A percentile compares a stretch with the other conserved stretches of the same genome.
phyloP scores from a whole-genome alignment of 805 yeast genomes.

The Lachancea mirantina region DNA sequence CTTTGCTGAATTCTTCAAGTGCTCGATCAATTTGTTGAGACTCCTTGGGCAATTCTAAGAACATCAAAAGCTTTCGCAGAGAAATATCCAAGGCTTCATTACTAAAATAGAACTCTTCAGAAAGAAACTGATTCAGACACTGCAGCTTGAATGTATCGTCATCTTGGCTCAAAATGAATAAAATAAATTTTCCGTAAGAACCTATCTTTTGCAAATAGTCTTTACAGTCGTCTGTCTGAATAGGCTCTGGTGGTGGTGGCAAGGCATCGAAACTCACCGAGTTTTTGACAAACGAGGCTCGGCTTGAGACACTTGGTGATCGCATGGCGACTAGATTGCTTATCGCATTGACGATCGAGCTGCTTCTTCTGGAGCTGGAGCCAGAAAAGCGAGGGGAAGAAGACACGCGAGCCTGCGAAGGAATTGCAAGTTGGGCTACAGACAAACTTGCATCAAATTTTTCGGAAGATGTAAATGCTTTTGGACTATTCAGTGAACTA shows the following conservation, averaged over 20 bases:
- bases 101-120: slow-evolving; percentile 39
- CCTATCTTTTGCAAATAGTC: slow-evolving; percentile 24
- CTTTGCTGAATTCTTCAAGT: slow-evolving; percentile 47
- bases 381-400: slow-evolving; percentile 4
- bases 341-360: slow-evolving; percentile 33
- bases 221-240: slow-evolving; percentile 23
- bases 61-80: slow-evolving; percentile 50
- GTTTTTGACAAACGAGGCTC: slow-evolving; percentile 8
- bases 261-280: slow-evolving; percentile 14
- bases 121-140: slow-evolving; percentile 27
- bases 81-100: slow-evolving; percentile 60
- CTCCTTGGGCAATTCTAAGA: slow-evolving; percentile 58
- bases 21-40: slow-evolving; percentile 72
- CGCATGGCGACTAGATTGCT: slow-evolving; percentile 33
- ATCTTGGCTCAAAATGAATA: slow-evolving; percentile 26
- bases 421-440: neutral
- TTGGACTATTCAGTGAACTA: slow-evolving; percentile 1
- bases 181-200: slow-evolving; percentile 28
- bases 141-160: slow-evolving; percentile 22
- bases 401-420: slow-evolving; percentile 3
- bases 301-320: slow-evolving; percentile 20
- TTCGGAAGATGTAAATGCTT: neutral
- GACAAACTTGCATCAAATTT: slow-evolving; percentile 4
- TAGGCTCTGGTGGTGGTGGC: slow-evolving; percentile 26
- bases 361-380: slow-evolving; percentile 28